These are phyloP conservation scores for Penicillium goetzii DNA, from an alignment of 495 filamentous ascomycete genomes.

Conservation along the genomic window DNA sequence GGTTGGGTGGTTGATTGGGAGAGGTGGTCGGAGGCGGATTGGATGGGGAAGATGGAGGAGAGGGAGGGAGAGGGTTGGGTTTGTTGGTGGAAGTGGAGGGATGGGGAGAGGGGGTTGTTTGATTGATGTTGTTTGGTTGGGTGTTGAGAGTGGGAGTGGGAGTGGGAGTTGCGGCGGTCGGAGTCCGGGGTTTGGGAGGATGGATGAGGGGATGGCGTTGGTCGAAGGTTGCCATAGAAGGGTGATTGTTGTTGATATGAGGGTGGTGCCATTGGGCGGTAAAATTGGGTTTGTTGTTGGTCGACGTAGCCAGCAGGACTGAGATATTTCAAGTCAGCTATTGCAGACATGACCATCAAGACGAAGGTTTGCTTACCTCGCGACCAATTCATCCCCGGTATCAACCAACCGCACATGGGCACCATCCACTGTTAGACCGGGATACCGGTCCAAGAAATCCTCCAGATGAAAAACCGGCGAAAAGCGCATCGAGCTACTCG, in stretches of 20 bases:
- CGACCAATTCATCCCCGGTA: slow-evolving; percentile 52
- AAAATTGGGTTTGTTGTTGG: slow-evolving; percentile 32
- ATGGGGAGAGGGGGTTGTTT: slow-evolving; percentile 19
- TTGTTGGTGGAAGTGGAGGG: slow-evolving; percentile 27
- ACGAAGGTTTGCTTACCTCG: slow-evolving; percentile 41
- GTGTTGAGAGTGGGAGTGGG: slow-evolving; percentile 7
- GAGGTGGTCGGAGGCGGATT: slow-evolving; percentile 21
- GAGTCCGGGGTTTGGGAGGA: slow-evolving; percentile 21
- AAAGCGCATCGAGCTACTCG: slow-evolving; percentile 67
- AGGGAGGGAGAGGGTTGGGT: slow-evolving; percentile 24
- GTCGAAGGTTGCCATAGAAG: slow-evolving; percentile 19
- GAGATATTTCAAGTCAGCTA: background rate
- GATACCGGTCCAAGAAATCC: slow-evolving; percentile 84
- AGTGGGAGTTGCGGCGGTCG: slow-evolving; percentile 20
- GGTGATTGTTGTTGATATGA: slow-evolving; percentile 18
- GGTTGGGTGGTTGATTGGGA: slow-evolving; percentile 3
- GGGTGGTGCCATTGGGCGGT: slow-evolving; percentile 24
- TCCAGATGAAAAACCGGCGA: slow-evolving; percentile 81
- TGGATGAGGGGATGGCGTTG: slow-evolving; percentile 19
- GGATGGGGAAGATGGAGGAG: slow-evolving; percentile 35
- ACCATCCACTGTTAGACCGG: slow-evolving; percentile 54
- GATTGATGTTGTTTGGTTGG: slow-evolving; percentile 10
- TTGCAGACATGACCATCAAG: background rate
- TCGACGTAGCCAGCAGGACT: slow-evolving; percentile 18
- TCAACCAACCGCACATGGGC: slow-evolving; percentile 61